Conservation (phyloP, 2,329 filamentous ascomycete species). For the Talaromyces sp. region DNA sequence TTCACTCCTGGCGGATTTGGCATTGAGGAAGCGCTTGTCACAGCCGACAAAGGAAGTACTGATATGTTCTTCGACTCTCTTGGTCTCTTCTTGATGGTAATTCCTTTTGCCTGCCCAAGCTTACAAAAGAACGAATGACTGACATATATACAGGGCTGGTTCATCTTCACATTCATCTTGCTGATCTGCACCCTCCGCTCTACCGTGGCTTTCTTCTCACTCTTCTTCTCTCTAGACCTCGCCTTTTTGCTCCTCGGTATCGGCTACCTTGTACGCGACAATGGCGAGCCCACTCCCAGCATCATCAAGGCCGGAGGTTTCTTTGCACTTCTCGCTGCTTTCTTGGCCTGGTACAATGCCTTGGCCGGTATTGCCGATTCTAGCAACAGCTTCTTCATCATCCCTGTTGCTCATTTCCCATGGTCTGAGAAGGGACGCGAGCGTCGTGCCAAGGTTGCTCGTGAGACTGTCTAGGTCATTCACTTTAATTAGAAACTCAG, state of each 20-base stretch:
- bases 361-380: slow-evolving; percentile 72
- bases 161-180: slow-evolving; percentile 75
- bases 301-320: slow-evolving; percentile 68
- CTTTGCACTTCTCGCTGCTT: slow-evolving; percentile 76
- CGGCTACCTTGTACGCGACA: slow-evolving; percentile 54
- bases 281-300: slow-evolving; percentile 37
- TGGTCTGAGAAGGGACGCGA: slow-evolving; percentile 64
- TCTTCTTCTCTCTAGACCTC: slow-evolving; percentile 73
- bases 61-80: slow-evolving; percentile 54
- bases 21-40: slow-evolving; percentile 42
- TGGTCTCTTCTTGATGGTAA: slow-evolving; percentile 65
- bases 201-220: slow-evolving; percentile 69
- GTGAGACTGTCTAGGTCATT: slow-evolving; percentile 31
- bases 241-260: slow-evolving; percentile 68
- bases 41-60: slow-evolving; percentile 17
- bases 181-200: slow-evolving; percentile 70
- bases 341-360: slow-evolving; percentile 83
- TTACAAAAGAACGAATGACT: slow-evolving; percentile 10
- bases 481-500: background rate
- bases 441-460: slow-evolving; percentile 51
- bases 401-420: slow-evolving; percentile 90
- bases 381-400: slow-evolving; percentile 76
- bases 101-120: background rate
- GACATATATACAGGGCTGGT: slow-evolving; percentile 57
- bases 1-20: slow-evolving; percentile 63